These are phyloP conservation scores for Thelonectria discophora DNA, from an alignment of 2,329 filamentous ascomycete species.

Conservation along the genomic window DNA sequence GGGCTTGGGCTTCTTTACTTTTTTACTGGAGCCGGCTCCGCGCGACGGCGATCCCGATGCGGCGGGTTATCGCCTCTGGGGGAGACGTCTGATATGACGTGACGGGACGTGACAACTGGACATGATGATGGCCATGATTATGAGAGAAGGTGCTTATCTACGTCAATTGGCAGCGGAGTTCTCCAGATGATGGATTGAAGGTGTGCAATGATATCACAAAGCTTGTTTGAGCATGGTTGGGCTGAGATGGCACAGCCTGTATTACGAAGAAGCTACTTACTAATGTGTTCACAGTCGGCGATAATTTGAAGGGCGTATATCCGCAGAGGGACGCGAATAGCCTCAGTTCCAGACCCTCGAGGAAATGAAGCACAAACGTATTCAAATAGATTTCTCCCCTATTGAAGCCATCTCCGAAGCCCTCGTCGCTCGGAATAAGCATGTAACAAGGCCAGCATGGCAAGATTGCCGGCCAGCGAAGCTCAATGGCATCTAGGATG, in stretches of 20 bases:
- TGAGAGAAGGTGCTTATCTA: not conserved
- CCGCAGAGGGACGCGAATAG: not conserved
- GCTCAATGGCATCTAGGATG: too few species aligned
- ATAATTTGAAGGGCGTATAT: not conserved
- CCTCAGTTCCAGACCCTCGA: not conserved
- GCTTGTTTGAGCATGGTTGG: too few species aligned
- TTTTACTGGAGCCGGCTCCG: conserved; percentile 25
- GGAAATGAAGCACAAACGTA: not conserved
- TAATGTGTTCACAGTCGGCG: too few species aligned
- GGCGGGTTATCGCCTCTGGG: conserved; percentile 21
- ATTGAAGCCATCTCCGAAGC: conserved; percentile 29
- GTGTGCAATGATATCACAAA: too few species aligned
- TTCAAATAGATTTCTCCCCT: not conserved
- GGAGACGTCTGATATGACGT: not conserved
- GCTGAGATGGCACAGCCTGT: too few species aligned
- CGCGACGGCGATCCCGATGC: conserved; percentile 41
- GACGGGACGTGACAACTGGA: conserved; percentile 7
- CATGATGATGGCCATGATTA: not conserved
- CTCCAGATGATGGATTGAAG: not conserved
- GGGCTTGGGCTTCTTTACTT: conserved; percentile 1
- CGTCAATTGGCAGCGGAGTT: conserved; percentile 3
- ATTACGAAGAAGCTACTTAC: too few species aligned
- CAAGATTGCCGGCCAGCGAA: not conserved
- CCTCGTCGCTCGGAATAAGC: conserved; percentile 24
- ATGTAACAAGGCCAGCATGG: conserved; percentile 5